Percentiles rank a stretch among this genome's conserved stretches.
These are phyloP conservation scores for Chimonanthus salicifolius DNA, from an alignment of 164 flowering plant genomes.

Conservation along the genomic window DNA sequence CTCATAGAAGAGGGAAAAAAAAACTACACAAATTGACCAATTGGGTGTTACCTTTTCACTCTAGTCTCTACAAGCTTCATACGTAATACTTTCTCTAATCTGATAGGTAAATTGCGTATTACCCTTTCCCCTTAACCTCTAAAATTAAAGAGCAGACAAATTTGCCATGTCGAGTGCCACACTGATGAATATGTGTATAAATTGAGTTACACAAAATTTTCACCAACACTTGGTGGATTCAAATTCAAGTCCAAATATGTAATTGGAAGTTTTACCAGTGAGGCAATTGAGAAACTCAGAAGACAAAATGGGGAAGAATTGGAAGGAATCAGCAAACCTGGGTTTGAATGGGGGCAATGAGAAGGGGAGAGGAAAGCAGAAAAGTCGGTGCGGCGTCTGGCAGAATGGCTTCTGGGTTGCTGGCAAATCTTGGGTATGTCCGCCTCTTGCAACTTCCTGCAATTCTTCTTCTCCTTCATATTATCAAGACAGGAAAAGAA, in stretches of 20 bases:
- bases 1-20: no score
- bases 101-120: no score
- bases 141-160: no score
- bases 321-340: not conserved
- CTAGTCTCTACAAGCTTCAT: no score
- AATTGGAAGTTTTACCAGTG: no score
- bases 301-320: slow-evolving; percentile 2
- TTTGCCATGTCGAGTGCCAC: not conserved
- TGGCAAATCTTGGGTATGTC: slow-evolving; percentile 24
- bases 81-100: no score
- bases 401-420: slow-evolving; percentile 33
- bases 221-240: not conserved
- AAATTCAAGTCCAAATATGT: no score
- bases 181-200: not conserved
- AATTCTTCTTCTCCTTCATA: not conserved
- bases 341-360: not conserved
- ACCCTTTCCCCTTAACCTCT: no score
- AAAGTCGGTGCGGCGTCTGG: slow-evolving; percentile 30
- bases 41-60: no score
- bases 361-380: not conserved
- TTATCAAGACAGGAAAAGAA: not conserved
- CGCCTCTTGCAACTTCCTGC: slow-evolving; percentile 5
- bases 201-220: not conserved
- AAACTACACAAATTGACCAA: no score
- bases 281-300: not conserved